Percentiles rank a stretch among this genome's conserved stretches.
Conservation (phyloP, 768 basidiomycete genomes). For the Suillus hirtellus region DNA sequence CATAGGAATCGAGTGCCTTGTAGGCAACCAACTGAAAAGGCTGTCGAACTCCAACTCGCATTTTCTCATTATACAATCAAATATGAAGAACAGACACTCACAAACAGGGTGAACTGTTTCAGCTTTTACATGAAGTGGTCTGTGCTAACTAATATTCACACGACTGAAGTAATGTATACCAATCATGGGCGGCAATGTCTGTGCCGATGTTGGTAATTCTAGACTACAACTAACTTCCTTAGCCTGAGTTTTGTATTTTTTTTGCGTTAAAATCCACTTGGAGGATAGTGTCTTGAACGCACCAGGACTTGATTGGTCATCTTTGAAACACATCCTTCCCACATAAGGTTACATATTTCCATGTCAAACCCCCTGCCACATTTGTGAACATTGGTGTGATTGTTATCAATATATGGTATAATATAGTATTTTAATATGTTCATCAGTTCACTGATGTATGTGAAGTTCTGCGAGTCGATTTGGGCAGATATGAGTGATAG, state of each 20-base stretch:
- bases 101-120: not conserved
- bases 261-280: not conserved
- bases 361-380: not conserved
- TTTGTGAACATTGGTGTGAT: not conserved
- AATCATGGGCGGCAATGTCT: not conserved
- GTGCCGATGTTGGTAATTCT: not conserved
- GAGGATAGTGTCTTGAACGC: not conserved
- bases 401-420: not conserved
- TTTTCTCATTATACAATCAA: not conserved
- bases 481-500: no score
- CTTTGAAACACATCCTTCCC: not conserved
- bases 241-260: not conserved
- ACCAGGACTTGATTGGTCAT: not conserved
- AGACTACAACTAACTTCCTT: not conserved
- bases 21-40: not conserved
- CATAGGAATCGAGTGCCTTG: not conserved
- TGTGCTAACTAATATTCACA: not conserved
- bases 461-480: no score
- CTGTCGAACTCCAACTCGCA: not conserved
- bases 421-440: not conserved
- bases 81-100: not conserved
- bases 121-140: not conserved
- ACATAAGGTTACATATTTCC: not conserved
- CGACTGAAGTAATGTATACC: not conserved
- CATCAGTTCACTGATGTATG: not conserved